A percentile compares a stretch with the other conserved stretches of the same genome.
These are phyloP conservation scores for Viola pubescens DNA, from an alignment of 441 rosid genomes.

Conservation along the genomic window DNA sequence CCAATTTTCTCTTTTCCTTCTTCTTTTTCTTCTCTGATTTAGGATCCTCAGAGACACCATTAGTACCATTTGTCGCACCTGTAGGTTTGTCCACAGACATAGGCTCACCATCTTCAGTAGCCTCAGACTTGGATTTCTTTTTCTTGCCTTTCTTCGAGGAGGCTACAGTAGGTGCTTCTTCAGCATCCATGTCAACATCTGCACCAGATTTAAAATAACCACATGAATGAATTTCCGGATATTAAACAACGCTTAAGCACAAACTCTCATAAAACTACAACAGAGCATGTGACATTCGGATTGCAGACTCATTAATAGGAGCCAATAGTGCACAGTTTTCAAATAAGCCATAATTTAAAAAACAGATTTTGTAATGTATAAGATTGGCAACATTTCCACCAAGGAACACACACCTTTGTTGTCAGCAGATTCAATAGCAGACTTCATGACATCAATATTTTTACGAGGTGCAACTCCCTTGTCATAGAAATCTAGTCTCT, in stretches of 20 bases:
- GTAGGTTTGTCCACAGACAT: conserved; percentile 28
- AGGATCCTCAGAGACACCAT: conserved; percentile 33
- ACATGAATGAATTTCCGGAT: neutral
- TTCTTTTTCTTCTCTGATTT: conserved; percentile 60
- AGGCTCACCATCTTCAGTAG: conserved; percentile 34
- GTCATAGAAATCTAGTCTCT: conserved; percentile 87
- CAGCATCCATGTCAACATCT: conserved; percentile 42
- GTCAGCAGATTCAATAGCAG: conserved; percentile 49
- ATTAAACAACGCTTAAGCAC: neutral
- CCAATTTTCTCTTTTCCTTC: conserved; percentile 44
- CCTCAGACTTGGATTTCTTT: conserved; percentile 47
- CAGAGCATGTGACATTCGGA: neutral
- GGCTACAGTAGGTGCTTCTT: conserved; percentile 32
- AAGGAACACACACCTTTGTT: conserved; percentile 40
- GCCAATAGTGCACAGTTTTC: neutral
- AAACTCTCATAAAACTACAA: too few species aligned
- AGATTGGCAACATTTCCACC: neutral
- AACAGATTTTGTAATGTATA: neutral
- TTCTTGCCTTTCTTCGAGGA: conserved; percentile 75
- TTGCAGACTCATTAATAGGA: neutral
- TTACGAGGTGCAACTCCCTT: conserved; percentile 96
- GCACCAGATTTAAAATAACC: conserved; percentile 6
- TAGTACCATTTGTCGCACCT: conserved; percentile 26
- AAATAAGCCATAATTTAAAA: neutral
- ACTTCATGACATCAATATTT: conserved; percentile 92